phyloP scores from a whole-genome alignment of 78 protist species.

The Monosiga brevicollis region DNA sequence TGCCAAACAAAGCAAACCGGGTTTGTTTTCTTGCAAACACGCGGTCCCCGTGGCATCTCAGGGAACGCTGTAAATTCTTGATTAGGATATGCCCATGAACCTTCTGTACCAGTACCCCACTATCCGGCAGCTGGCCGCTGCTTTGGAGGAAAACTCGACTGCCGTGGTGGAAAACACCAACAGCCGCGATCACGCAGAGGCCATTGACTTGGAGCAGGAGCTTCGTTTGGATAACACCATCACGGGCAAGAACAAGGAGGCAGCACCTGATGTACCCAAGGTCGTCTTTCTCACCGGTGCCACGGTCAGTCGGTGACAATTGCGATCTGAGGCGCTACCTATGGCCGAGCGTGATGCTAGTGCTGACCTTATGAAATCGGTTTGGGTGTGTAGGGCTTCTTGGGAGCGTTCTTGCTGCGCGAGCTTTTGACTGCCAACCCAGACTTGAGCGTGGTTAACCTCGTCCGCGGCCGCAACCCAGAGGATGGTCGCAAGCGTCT shows the following conservation, averaged over 20 bases:
- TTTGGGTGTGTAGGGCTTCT: constrained; percentile 26
- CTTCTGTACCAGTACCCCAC: constrained; percentile 35
- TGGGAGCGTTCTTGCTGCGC: constrained; percentile 36
- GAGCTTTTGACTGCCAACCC: not conserved
- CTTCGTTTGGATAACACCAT: not conserved
- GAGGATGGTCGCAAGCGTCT: not conserved
- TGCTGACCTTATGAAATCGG: not conserved
- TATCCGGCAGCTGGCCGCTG: constrained; percentile 13
- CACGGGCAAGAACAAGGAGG: not conserved
- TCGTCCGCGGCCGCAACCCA: constrained; percentile 13
- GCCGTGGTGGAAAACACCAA: not conserved
- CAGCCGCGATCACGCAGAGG: not conserved
- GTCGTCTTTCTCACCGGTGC: constrained; percentile 36
- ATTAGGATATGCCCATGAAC: constrained; percentile 33
- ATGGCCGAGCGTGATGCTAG: constrained; percentile 20
- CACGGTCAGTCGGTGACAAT: too few species aligned
- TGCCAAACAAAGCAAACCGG: too few species aligned
- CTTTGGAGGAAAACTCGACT: not conserved
- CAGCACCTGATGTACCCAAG: not conserved
- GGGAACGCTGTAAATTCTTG: too few species aligned
- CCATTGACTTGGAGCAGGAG: constrained; percentile 2
- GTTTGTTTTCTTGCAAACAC: too few species aligned
- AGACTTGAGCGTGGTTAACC: not conserved
- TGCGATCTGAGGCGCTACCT: too few species aligned
- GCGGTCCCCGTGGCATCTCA: too few species aligned